Evolutionary conservation across 805 yeast species (phyloP), one percentile per base, ranked within the genome.

Genomic region (Kluyveromyces dobzhanskii): DNA sequence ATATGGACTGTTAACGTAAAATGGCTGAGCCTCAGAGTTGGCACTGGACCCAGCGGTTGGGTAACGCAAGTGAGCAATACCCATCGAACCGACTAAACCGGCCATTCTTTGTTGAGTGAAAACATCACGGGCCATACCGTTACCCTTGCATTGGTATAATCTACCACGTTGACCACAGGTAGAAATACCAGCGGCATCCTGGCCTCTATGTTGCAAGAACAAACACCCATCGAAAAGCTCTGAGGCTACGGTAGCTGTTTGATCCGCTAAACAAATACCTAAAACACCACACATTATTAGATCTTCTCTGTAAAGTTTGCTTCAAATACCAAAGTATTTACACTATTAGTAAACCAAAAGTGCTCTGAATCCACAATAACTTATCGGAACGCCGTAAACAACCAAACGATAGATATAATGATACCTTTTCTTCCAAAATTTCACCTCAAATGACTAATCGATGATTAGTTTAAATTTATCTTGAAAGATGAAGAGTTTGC

Each of bases 171-270:
- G 70, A 39, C 96, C 97, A 61, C 96, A 86, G 6, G 98, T 92
- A 17, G 86, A 92, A 40, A 92, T 90, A 47, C 98, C 98, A n/a
- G 97, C 96, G 9, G 98, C 98, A 61, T 92, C 98, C 67, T 92
- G 98, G 33, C 98, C 98, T 57, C 98, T 76, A 59, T 92, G 98
- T 60, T 92, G 98, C 45, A 92, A 69, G 61, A 82, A 90, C 66
- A 87, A 76, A 46, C 90, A 81, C 5, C 95, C 96, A 59, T 92
- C 98, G 41, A 86, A 79, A 32, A 92, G 70, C 56, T 88, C 97
- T 4, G 95, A 78, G 6, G 95, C 94, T 35, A 84, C 96, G 42
- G 75, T 72, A 35, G 70, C 71, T 17, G 69, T 61, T 49, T 78
- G 83, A 61, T 86, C 83, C 10, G 95, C 85, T 41, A 85, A 70